phyloP scores from a whole-genome alignment of 805 yeast genomes.

The Blastobotrys chiropterorum region DNA sequence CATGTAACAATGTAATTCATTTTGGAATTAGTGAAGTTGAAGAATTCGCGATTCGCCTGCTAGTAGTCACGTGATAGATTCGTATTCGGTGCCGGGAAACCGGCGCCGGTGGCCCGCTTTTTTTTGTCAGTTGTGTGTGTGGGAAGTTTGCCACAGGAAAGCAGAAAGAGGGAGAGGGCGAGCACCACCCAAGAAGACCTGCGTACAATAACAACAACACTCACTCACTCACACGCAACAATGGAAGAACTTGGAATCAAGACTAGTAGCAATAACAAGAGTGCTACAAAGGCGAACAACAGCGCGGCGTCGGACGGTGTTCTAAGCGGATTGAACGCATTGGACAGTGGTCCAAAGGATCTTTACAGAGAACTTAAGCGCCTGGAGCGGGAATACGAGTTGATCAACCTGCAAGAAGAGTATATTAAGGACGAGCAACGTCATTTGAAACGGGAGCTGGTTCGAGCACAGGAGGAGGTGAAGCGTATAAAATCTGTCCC shows the following conservation, averaged over 20 bases:
- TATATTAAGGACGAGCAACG: constrained; percentile 98
- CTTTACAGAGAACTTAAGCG: constrained; percentile 80
- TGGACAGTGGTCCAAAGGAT: constrained; percentile 36
- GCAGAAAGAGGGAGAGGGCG: no score
- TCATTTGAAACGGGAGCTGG: constrained; percentile 86
- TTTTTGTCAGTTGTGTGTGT: not conserved
- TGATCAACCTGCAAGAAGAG: constrained; percentile 83
- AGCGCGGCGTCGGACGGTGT: not conserved
- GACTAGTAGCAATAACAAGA: not conserved
- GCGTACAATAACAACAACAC: no score
- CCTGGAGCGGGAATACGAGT: constrained; percentile 83
- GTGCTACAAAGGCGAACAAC: not conserved
- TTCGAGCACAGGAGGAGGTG: constrained; percentile 97
- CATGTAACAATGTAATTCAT: not conserved
- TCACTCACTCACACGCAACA: not conserved
- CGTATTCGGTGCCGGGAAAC: not conserved
- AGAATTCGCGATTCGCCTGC: no score
- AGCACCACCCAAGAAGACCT: no score
- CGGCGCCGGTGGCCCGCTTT: no score
- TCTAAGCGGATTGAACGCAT: not conserved
- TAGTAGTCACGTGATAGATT: no score
- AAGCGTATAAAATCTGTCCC: constrained; percentile 97
- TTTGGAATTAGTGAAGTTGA: no score
- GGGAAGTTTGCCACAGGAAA: not conserved
- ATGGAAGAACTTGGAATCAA: constrained; percentile 4